Percentiles rank a stretch among this genome's conserved stretches.
Evolutionary conservation across 805 yeast genomes (phyloP).

Genomic region (Kazachstania kunashirensis): DNA sequence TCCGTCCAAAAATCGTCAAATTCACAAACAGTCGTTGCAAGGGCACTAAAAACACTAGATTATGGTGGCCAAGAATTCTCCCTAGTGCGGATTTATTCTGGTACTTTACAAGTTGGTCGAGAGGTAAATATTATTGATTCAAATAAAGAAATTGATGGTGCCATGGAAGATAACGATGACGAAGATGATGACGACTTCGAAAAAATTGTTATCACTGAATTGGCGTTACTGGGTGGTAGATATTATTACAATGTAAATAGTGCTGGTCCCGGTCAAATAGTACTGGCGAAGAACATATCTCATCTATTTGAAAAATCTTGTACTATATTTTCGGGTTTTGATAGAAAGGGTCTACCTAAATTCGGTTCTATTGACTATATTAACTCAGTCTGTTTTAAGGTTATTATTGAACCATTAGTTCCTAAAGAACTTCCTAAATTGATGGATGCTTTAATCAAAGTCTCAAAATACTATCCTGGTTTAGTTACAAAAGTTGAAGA

Average conservation of each 20-base stretch:
- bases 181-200: conserved; percentile 39
- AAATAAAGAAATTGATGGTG: conserved; percentile 2
- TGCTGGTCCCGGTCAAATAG: conserved; percentile 59
- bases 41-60: conserved; percentile 49
- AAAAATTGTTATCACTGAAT: conserved; percentile 25
- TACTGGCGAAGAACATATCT: conserved; percentile 56
- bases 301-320: conserved; percentile 46
- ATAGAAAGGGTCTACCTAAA: neutral
- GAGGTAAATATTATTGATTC: conserved; percentile 45
- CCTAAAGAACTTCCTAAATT: conserved; percentile 74
- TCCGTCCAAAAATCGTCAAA: neutral
- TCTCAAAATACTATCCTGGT: conserved; percentile 57
- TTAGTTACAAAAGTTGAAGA: conserved; percentile 67
- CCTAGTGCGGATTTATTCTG: conserved; percentile 53
- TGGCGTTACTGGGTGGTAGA: conserved; percentile 59
- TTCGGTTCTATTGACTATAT: conserved; percentile 34
- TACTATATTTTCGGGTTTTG: conserved; percentile 35
- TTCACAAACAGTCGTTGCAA: conserved; percentile 28
- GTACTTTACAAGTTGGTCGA: conserved; percentile 42
- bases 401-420: conserved; percentile 71
- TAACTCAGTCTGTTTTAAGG: conserved; percentile 48
- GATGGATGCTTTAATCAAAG: conserved; percentile 54
- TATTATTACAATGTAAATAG: conserved; percentile 47
- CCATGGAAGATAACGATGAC: too few relatives aligned
- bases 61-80: conserved; percentile 45